Conservation (phyloP, 2,329 filamentous ascomycete genomes). For the Phyllosticta citrichinensis region DNA sequence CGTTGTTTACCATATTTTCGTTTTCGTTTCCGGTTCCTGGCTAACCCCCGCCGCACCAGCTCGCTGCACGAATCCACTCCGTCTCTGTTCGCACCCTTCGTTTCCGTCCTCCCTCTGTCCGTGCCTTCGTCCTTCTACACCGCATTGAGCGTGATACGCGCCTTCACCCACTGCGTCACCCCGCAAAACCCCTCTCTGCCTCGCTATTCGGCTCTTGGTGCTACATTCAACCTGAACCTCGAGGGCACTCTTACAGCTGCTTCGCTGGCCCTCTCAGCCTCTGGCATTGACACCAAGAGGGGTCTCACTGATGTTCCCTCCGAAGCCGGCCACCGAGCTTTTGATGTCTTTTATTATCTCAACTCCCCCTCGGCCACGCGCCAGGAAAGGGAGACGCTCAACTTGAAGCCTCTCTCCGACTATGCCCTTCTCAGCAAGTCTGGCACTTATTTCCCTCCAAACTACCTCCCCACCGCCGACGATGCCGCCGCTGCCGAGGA, state of each 20-base stretch:
- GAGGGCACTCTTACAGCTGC: conserved; percentile 68
- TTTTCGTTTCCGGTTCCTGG: background rate
- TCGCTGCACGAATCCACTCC: conserved; percentile 84
- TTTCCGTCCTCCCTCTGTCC: conserved; percentile 68
- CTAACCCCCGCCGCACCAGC: conserved; percentile 36
- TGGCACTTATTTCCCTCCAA: conserved; percentile 73
- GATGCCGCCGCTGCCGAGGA: conserved; percentile 90
- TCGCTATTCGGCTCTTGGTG: conserved; percentile 69
- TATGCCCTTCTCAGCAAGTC: conserved; percentile 76
- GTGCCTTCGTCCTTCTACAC: conserved; percentile 68
- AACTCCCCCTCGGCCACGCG: conserved; percentile 83
- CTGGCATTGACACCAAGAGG: conserved; percentile 73
- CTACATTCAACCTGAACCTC: conserved; percentile 72
- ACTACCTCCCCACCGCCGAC: conserved; percentile 84
- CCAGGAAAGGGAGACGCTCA: conserved; percentile 79
- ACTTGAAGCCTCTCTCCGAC: conserved; percentile 63
- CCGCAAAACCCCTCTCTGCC: conserved; percentile 79
- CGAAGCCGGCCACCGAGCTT: conserved; percentile 76
- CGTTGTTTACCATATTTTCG: background rate
- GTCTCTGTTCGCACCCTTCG: conserved; percentile 71
- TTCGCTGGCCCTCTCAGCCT: conserved; percentile 68
- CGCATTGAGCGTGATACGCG: conserved; percentile 69
- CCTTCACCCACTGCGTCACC: conserved; percentile 80
- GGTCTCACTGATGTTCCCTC: conserved; percentile 73
- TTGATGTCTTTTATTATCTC: conserved; percentile 97